Percentiles rank a stretch among this genome's conserved stretches.
Evolutionary conservation across 306 rosid species (phyloP).

Genomic region (Urtica urens): DNA sequence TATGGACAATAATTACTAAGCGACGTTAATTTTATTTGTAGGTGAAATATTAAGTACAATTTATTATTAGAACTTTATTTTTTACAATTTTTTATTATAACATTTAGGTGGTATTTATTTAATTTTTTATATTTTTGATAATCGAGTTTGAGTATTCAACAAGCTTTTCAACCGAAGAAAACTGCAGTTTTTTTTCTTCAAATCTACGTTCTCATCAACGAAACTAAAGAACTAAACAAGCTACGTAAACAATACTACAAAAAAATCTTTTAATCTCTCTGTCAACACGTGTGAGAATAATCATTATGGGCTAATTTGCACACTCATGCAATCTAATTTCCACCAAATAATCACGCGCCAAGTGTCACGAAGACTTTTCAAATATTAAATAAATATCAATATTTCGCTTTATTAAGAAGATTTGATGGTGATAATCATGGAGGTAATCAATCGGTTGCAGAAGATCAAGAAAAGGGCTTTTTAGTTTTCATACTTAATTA

Average conservation of each 20-base stretch:
- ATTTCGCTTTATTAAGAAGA: background rate
- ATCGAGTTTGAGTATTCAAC: too few relatives aligned
- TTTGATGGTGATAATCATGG: slow-evolving; percentile 10
- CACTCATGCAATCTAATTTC: background rate
- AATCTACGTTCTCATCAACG: background rate
- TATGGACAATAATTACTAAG: background rate
- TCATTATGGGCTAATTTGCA: background rate
- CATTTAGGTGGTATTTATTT: too few relatives aligned
- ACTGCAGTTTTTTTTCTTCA: slow-evolving; percentile 6
- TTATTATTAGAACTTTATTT: too few relatives aligned
- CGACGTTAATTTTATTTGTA: background rate
- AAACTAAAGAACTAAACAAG: background rate
- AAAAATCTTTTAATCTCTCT: background rate
- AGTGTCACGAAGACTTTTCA: background rate
- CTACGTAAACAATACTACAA: background rate
- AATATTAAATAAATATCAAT: background rate
- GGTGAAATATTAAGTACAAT: background rate
- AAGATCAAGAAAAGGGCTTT: background rate
- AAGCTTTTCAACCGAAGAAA: too few relatives aligned
- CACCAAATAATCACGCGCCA: background rate
- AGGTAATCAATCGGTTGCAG: slow-evolving; percentile 11
- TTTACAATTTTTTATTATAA: too few relatives aligned
- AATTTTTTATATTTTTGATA: too few relatives aligned
- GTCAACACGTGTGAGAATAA: slow-evolving; percentile 6
- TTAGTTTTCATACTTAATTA: too few relatives aligned